These are phyloP conservation scores for Eucalyptus regnans DNA, from an alignment of 345 rosid genomes.

Conservation along the genomic window DNA sequence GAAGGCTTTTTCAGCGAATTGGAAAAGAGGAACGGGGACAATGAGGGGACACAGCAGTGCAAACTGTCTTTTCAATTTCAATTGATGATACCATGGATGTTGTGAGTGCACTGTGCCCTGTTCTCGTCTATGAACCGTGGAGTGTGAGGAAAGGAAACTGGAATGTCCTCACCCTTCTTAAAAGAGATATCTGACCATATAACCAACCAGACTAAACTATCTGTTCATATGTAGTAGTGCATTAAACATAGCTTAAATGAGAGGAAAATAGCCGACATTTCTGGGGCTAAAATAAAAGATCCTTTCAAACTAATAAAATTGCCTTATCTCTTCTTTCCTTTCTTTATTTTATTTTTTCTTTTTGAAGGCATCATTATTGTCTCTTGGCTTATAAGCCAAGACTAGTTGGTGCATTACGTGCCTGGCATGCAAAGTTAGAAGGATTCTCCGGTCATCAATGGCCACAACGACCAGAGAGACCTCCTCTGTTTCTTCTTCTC, in stretches of 20 bases:
- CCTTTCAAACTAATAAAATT: not conserved
- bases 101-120: not conserved
- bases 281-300: not conserved
- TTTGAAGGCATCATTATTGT: constrained; percentile 2
- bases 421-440: constrained; percentile 46
- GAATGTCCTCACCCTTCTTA: constrained; percentile 22
- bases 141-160: constrained; percentile 2
- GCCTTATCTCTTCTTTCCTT: constrained; percentile 5
- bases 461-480: not conserved
- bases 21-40: not conserved
- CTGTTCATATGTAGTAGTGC: not conserved
- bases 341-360: not conserved
- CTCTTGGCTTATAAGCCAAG: constrained; percentile 79
- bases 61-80: not conserved
- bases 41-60: not conserved
- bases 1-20: not conserved
- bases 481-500: not conserved
- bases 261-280: not conserved
- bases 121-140: not conserved
- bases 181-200: constrained; percentile 20
- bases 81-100: not conserved
- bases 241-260: not conserved
- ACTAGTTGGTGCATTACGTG: constrained; percentile 42
- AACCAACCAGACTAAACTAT: not conserved
- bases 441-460: not conserved